phyloP scores from a whole-genome alignment of 2,329 filamentous ascomycete species.

The Bipolaris sorokiniana region DNA sequence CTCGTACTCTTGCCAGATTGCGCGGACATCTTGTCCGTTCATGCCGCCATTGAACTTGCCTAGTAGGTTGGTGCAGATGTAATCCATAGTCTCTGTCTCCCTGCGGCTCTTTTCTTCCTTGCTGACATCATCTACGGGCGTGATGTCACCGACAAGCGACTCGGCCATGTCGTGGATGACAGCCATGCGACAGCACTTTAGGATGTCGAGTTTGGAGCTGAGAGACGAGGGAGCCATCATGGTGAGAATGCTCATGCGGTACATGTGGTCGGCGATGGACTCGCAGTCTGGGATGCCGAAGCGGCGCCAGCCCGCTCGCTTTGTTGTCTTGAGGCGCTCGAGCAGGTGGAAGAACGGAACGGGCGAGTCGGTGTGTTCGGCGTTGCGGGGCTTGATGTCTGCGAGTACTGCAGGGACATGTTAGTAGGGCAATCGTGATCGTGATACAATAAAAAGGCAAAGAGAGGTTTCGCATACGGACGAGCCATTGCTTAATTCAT shows the following conservation, averaged over 20 bases:
- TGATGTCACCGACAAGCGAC: slow-evolving; percentile 93
- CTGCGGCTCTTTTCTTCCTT: slow-evolving; percentile 90
- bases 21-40: slow-evolving; percentile 73
- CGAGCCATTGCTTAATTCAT: slow-evolving; percentile 28
- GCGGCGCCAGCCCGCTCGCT: slow-evolving; percentile 92
- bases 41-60: slow-evolving; percentile 75
- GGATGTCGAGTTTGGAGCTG: slow-evolving; percentile 73
- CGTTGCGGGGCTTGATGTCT: slow-evolving; percentile 64
- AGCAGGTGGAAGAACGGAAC: slow-evolving; percentile 94
- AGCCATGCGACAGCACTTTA: slow-evolving; percentile 91
- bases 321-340: slow-evolving; percentile 92
- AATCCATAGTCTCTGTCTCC: slow-evolving; percentile 90
- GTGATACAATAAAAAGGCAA: slow-evolving; percentile 1
- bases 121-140: slow-evolving; percentile 81
- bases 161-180: slow-evolving; percentile 98
- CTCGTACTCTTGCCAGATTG: slow-evolving; percentile 95
- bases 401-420: slow-evolving; percentile 61
- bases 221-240: slow-evolving; percentile 85
- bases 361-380: slow-evolving; percentile 71
- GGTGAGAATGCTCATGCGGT: slow-evolving; percentile 96
- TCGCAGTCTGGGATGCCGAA: slow-evolving; percentile 80
- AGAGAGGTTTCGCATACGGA: slow-evolving; percentile 43
- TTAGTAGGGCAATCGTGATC: background rate
- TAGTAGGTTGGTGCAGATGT: slow-evolving; percentile 75
- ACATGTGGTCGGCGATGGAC: slow-evolving; percentile 98